These are phyloP conservation scores for Colletotrichum trifolii DNA, from an alignment of 2,329 filamentous ascomycete species.

Conservation along the genomic window DNA sequence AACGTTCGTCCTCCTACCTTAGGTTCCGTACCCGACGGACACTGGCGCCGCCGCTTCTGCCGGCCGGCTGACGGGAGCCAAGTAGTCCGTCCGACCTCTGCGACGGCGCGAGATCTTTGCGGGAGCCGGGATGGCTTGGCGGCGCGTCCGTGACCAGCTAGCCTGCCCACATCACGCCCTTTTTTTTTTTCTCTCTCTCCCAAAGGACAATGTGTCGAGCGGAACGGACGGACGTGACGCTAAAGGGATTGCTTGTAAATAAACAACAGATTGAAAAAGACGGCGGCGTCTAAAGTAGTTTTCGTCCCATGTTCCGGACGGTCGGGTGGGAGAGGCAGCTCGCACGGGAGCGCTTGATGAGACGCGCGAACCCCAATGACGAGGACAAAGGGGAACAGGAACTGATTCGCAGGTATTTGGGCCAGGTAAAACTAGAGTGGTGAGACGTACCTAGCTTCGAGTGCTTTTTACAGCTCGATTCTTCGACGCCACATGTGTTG, in stretches of 20 bases:
- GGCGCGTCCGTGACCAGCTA: neutral
- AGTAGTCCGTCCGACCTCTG: neutral
- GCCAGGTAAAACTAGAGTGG: neutral
- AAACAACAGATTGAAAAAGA: neutral
- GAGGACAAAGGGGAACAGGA: no score
- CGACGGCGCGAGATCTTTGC: no score
- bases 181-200: no score
- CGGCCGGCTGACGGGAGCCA: neutral
- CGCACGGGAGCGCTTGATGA: neutral
- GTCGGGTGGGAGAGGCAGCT: neutral
- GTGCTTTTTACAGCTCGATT: neutral
- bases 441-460: neutral
- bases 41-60: neutral
- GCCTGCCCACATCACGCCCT: neutral
- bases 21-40: neutral
- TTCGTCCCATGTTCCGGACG: neutral
- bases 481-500: neutral
- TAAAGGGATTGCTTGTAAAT: neutral
- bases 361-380: no score
- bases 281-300: neutral
- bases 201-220: neutral
- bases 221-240: neutral
- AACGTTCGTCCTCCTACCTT: neutral
- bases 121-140: neutral
- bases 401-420: neutral